phyloP scores from a whole-genome alignment of 2,329 filamentous ascomycete genomes.

The Aspergillus sp. region DNA sequence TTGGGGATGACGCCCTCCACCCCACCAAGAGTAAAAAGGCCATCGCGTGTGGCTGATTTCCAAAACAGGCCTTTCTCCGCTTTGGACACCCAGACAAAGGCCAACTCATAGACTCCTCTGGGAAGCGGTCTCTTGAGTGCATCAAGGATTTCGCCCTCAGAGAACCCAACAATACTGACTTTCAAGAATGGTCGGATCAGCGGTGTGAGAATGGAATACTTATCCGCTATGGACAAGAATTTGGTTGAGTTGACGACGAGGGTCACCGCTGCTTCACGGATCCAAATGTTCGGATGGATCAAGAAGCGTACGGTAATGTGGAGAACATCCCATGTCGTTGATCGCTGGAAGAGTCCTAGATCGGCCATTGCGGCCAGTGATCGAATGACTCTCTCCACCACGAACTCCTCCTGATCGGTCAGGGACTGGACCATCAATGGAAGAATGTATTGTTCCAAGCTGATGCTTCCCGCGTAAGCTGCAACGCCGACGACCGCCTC shows the following conservation, averaged over 20 bases:
- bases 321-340: conserved; percentile 83
- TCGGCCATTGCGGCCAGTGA: conserved; percentile 86
- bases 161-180: conserved; percentile 65
- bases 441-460: conserved; percentile 90
- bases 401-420: conserved; percentile 88
- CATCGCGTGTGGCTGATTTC: conserved; percentile 71
- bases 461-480: conserved; percentile 82
- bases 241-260: conserved; percentile 76
- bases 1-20: conserved; percentile 56
- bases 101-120: conserved; percentile 78
- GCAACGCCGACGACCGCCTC: conserved; percentile 92
- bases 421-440: conserved; percentile 94
- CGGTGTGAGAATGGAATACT: conserved; percentile 78
- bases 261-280: conserved; percentile 82
- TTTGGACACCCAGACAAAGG: conserved; percentile 80
- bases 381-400: conserved; percentile 85
- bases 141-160: conserved; percentile 74
- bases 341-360: conserved; percentile 80
- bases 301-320: conserved; percentile 81
- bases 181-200: conserved; percentile 81
- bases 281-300: conserved; percentile 93
- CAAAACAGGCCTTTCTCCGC: conserved; percentile 82
- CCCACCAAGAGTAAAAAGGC: conserved; percentile 66
- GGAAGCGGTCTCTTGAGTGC: conserved; percentile 78
- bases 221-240: conserved; percentile 75